Conservation (phyloP, 2,329 filamentous ascomycete species). For the Penicillium glabrum region DNA sequence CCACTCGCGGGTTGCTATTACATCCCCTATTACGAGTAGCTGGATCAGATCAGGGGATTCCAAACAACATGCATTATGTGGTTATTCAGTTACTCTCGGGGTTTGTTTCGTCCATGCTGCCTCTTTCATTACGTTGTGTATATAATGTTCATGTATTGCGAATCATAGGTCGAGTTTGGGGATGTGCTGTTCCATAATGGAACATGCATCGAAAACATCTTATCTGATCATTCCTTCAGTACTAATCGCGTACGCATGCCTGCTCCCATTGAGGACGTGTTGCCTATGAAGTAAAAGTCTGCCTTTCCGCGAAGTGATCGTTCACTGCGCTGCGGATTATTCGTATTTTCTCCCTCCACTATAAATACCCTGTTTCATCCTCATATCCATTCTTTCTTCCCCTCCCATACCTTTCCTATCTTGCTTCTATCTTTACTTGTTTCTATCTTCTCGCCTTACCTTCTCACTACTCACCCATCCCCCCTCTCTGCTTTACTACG, state of each 20-base stretch:
- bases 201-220: neutral
- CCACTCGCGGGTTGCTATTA: neutral
- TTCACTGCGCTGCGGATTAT: too few species aligned
- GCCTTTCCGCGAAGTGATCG: too few species aligned
- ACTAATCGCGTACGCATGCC: neutral
- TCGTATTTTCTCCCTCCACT: too few species aligned
- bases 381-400: too few species aligned
- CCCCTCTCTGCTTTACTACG: too few species aligned
- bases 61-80: conserved; percentile 8
- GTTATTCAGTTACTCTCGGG: conserved; percentile 11
- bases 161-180: conserved; percentile 5
- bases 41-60: neutral
- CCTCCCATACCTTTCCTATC: too few species aligned
- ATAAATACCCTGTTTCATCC: too few species aligned
- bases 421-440: too few species aligned
- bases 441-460: too few species aligned
- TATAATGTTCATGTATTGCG: conserved; percentile 21
- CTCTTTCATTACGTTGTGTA: conserved; percentile 13
- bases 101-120: conserved; percentile 4
- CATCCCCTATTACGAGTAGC: neutral
- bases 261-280: too few species aligned
- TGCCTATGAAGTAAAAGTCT: neutral
- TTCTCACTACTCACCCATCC: too few species aligned
- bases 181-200: neutral
- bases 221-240: neutral